A percentile compares a stretch with the other conserved stretches of the same genome.
Conservation (phyloP, 179 eudicot species). For the Heliamphora pulchella region DNA sequence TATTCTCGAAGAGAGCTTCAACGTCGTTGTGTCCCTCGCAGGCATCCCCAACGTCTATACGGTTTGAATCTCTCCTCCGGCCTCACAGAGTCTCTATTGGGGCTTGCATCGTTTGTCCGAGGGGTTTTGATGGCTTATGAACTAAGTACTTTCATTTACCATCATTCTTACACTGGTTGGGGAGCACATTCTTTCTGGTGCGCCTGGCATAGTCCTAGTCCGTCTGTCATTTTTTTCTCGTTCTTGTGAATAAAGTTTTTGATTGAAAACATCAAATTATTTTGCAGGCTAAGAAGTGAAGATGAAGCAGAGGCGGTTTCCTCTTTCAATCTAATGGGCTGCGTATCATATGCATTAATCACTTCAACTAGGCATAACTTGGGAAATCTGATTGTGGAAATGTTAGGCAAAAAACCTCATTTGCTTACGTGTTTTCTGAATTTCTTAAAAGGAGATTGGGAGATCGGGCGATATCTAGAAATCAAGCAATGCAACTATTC, state of each 20-base stretch:
- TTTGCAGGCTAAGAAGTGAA: constrained; percentile 30
- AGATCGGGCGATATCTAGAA: neutral
- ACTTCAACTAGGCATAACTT: neutral
- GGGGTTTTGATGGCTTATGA: no score
- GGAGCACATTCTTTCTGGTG: neutral
- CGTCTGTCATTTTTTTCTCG: no score
- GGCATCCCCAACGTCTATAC: neutral
- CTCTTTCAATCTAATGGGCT: constrained; percentile 3
- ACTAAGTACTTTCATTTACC: neutral
- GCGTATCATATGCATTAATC: neutral
- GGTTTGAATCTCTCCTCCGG: neutral
- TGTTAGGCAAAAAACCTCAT: constrained; percentile 12
- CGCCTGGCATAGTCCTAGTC: neutral
- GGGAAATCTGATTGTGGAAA: neutral
- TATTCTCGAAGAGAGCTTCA: constrained; percentile 6
- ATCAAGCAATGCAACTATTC: neutral
- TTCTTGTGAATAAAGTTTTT: neutral
- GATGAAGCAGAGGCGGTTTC: constrained; percentile 7
- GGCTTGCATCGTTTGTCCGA: no score
- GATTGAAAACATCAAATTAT: neutral
- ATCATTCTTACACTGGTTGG: neutral
- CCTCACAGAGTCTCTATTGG: neutral
- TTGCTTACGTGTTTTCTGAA: constrained; percentile 2
- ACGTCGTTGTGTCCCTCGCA: neutral
- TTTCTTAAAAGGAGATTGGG: neutral